Base-by-base conservation (phyloP, 2,329 filamentous ascomycete species). In the Cladophialophora immunda region DNA sequence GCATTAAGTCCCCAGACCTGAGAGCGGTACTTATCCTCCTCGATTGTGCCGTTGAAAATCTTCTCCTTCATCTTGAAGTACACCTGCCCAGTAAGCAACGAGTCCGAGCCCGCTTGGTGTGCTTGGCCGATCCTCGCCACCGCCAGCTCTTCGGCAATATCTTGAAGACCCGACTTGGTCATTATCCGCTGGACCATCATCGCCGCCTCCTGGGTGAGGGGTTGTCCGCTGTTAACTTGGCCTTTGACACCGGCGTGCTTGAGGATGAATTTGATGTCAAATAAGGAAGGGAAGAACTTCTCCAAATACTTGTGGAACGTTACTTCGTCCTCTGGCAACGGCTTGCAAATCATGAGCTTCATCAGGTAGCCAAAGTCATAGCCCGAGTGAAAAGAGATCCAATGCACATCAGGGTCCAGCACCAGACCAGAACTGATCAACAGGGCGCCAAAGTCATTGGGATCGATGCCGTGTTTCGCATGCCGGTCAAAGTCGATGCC, bases 301-400 rank as follows among this genome's bases (percentile, higher is more conserved):
- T 92, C 92, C 80, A 98, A 92, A 56, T 94, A 87, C 74, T 90
- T 87, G 76, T 96, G 92, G 78, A 98, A 99, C 70, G 95, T 90
- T 58, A 90, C 86, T 77, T 98, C 95, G 72, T 97, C 93, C 73
- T 93, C 92, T 0, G 95, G 95, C 7, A 99, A 84, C 53, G 90
- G 88, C 71, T 89, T 87, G 62, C 69, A 69, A 65, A 92, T 90
- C 78, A 99, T 89, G 65, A 97, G 89, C 81, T 99, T 99, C 76
- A 96, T 94, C 55, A 99, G 84, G 76, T 98, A 98, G 57, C 94
- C 95, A 80, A 99, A 98, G 81, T 99, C 95, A 80, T 99, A 99
- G 68, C 94, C 95, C 30, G 93, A 95, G 78, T 99, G 95, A 81
- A 98, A 98, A 3, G 93, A 97, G 70, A 99, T 92, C 95, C 95